Base-by-base conservation (phyloP, 129 eudicot species). In the Apium graveolens region DNA sequence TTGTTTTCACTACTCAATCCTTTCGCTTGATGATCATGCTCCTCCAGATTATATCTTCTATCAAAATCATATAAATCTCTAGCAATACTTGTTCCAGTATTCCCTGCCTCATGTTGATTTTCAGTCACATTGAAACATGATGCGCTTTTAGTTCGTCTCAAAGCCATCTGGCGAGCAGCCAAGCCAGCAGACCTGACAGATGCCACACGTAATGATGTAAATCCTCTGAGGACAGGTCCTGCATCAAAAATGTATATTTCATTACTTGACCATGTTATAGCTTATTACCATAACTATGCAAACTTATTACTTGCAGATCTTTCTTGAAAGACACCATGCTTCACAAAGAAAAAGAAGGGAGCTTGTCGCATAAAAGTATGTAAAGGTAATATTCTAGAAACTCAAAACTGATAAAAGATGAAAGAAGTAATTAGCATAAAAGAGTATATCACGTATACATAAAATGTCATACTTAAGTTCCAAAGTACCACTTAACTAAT, bases 131-230 rank as follows among this genome's bases (percentile, higher is more conserved):
- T 71, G 46, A 86, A 84, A 60, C 35, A 74, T 74, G 83, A 82
- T 65, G 29, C 27, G 27, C 75, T 41, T 0, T 77, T 85, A 51
- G 70, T 70, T 48, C 80, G 70, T 75, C 57, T 46, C 24, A 53
- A 68, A 41, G 78, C 75, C 79, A 29, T 79, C 17, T 78, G 72
- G 70, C 82, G 92, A 79, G 99, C 97, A 44, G 91, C 88, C 75
- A 96, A 78, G 14, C 76, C 76, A 72, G 76, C 29, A 45, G 55
- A 42, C 53, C 76, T 41, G 16, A 72, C 31, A 42, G 76, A 72
- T 6, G 76, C 76, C 17, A 72, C 76, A n/a, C 76, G 76, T 72
- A 72, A 72, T n/a, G 53, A 41, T 39, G 76, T 72, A 42, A 43
- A 74, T 27, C 77, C 77, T 44, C 60, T 6, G 5, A 72, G 76